phyloP scores from a whole-genome alignment of 371 early-diverging fungal species.

The Funneliformis caledonium region DNA sequence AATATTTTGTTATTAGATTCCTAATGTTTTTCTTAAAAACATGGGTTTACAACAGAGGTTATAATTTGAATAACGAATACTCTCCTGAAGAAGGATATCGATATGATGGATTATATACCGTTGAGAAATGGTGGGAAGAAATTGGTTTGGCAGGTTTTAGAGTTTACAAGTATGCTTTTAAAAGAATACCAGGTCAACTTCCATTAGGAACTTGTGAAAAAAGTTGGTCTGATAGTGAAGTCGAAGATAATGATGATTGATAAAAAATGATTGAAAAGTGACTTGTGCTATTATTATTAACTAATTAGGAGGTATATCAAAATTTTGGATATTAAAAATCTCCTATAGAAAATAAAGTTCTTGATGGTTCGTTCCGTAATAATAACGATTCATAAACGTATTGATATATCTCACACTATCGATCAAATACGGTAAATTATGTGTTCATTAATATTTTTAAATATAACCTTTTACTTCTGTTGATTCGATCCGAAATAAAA shows the following conservation, averaged over 20 bases:
- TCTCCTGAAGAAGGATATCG: conserved; percentile 41
- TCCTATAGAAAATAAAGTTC: no score
- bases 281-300: no score
- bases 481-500: no score
- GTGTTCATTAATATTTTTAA: no score
- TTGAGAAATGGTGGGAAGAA: conserved; percentile 37
- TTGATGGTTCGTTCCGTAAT: no score
- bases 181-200: conserved; percentile 41
- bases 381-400: no score
- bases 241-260: background rate
- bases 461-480: no score
- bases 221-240: background rate
- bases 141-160: conserved; percentile 37
- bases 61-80: conserved; percentile 23
- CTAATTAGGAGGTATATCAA: no score
- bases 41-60: conserved; percentile 24
- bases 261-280: background rate
- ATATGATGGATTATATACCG: conserved; percentile 45
- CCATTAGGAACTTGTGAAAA: conserved; percentile 32
- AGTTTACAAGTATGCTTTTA: conserved; percentile 41
- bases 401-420: no score
- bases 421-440: no score
- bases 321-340: no score
- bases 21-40: background rate
- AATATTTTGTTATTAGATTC: background rate